Conservation (phyloP, 495 filamentous ascomycete species). For the Penicillium simplicissimum region DNA sequence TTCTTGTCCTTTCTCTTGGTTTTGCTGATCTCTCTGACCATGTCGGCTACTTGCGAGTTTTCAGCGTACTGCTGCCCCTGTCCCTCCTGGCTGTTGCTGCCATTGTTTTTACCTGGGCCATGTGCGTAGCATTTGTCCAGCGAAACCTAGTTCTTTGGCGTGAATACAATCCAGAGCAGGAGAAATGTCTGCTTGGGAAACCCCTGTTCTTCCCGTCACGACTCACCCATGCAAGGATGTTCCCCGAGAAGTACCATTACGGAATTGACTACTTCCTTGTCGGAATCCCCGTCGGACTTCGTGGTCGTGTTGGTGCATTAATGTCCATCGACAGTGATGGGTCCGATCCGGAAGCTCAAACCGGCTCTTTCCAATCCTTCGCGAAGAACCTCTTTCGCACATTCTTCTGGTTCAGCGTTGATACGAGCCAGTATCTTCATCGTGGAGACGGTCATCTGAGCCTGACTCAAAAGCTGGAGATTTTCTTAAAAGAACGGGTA, state of each 20-base stretch:
- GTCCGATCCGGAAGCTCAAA: not conserved
- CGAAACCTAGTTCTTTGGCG: not conserved
- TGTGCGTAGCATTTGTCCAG: not conserved
- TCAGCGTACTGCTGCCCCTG: not conserved
- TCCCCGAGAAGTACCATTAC: constrained; percentile 20
- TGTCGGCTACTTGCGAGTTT: not conserved
- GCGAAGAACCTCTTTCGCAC: not conserved
- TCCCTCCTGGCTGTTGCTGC: not conserved
- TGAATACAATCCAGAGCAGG: not conserved
- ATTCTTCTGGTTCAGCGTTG: constrained; percentile 21
- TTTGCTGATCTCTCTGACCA: not conserved
- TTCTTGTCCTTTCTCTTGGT: not conserved
- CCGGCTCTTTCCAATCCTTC: not conserved
- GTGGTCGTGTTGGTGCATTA: constrained; percentile 18
- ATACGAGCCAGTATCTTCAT: constrained; percentile 18
- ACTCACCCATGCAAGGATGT: constrained; percentile 15
- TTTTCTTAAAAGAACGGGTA: constrained; percentile 20
- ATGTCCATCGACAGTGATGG: constrained; percentile 16
- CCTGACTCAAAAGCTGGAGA: constrained; percentile 19
- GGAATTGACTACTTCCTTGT: constrained; percentile 20
- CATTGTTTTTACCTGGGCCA: not conserved
- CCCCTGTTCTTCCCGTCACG: constrained; percentile 20
- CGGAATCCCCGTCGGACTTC: constrained; percentile 24
- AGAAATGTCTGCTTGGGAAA: constrained; percentile 9
- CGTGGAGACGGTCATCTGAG: constrained; percentile 16